Conservation (phyloP, 2,329 filamentous ascomycete genomes). For the Sphaerulina vaccinii region DNA sequence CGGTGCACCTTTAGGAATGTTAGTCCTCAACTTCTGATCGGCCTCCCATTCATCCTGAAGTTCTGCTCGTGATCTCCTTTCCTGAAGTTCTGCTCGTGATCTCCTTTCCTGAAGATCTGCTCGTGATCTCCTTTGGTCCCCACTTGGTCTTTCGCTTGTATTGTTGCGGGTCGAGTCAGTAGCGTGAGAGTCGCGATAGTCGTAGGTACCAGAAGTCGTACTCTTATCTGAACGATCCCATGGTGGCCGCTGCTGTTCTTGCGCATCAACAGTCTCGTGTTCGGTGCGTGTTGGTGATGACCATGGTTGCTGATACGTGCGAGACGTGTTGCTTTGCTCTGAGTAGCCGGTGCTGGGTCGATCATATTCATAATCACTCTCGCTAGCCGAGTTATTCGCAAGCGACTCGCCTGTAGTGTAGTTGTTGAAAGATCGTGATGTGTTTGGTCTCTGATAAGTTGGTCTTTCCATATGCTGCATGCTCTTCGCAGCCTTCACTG, state of each 20-base stretch:
- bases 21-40: slow-evolving; percentile 1
- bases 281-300: neutral
- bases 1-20: slow-evolving; percentile 6
- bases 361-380: neutral
- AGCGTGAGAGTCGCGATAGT: neutral
- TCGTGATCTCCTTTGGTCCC: slow-evolving; percentile 10
- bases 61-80: slow-evolving; percentile 8
- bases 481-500: slow-evolving; percentile 6
- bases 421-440: slow-evolving; percentile 1
- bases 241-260: neutral
- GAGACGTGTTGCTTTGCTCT: neutral
- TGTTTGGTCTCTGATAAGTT: neutral
- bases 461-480: slow-evolving; percentile 6
- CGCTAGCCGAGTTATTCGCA: neutral
- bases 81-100: neutral
- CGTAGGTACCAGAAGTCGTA: neutral
- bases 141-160: neutral
- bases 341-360: neutral
- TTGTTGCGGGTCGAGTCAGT: neutral
- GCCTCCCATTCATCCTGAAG: slow-evolving; percentile 6
- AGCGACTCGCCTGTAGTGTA: neutral
- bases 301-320: neutral
- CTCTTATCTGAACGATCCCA: neutral
- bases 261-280: neutral
- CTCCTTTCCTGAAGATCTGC: neutral